phyloP scores from a whole-genome alignment of 495 filamentous ascomycete genomes.

The Lindgomyces ingoldianus region DNA sequence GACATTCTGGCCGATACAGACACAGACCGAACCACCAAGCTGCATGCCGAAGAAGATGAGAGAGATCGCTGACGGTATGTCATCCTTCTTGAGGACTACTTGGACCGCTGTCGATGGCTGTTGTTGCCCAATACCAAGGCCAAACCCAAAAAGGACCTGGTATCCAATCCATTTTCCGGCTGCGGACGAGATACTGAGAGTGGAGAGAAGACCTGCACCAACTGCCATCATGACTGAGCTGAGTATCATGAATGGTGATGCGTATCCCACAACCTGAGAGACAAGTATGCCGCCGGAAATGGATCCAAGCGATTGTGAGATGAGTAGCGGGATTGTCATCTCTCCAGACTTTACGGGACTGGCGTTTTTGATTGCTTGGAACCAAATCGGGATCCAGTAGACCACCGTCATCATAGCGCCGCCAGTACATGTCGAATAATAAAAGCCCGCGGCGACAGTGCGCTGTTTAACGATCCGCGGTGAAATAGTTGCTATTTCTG shows the following conservation, averaged over 20 bases:
- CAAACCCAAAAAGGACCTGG: conserved; percentile 68
- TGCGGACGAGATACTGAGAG: conserved; percentile 57
- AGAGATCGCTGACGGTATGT: no score
- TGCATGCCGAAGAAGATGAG: no score
- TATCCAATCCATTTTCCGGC: conserved; percentile 74
- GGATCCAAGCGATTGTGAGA: conserved; percentile 61
- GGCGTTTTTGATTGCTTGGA: conserved; percentile 78
- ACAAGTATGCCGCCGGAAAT: conserved; percentile 62
- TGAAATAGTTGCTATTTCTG: conserved; percentile 76
- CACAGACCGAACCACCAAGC: no score
- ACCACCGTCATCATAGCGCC: conserved; percentile 61
- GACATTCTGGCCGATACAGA: no score
- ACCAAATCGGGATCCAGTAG: conserved; percentile 78
- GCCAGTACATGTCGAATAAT: conserved; percentile 59
- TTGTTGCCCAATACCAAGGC: conserved; percentile 70
- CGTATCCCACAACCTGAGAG: conserved; percentile 69
- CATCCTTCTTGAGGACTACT: no score
- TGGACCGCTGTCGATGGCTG: conserved; percentile 56
- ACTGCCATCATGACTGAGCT: conserved; percentile 61
- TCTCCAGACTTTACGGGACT: conserved; percentile 72
- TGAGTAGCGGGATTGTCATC: conserved; percentile 72
- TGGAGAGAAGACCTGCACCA: conserved; percentile 71
- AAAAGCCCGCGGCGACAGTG: conserved; percentile 58
- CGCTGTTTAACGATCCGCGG: conserved; percentile 70
- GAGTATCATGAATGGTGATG: conserved; percentile 70